These are phyloP conservation scores for Fusarium setosum DNA, from an alignment of 2,329 filamentous ascomycete species.

Conservation along the genomic window DNA sequence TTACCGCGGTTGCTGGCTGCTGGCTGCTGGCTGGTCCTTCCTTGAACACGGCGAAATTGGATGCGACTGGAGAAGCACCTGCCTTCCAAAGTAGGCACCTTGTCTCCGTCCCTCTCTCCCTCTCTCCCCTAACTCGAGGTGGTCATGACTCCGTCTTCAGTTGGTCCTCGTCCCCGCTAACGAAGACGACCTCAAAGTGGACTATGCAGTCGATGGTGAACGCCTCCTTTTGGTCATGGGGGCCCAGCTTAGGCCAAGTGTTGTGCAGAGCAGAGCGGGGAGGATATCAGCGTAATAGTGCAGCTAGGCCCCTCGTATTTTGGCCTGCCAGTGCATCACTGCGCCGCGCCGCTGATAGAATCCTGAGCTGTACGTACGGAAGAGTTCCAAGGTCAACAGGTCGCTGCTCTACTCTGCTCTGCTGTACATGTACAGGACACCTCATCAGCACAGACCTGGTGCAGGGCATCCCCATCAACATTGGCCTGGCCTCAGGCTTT, in stretches of 20 bases:
- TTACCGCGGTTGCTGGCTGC: conserved; percentile 15
- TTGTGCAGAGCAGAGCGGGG: conserved; percentile 21
- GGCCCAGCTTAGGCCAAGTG: neutral
- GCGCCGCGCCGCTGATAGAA: conserved; percentile 25
- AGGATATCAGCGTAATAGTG: conserved; percentile 20
- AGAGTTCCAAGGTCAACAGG: neutral
- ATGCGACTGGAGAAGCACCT: conserved; percentile 3
- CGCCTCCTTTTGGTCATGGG: conserved; percentile 32
- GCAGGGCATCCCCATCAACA: conserved; percentile 1
- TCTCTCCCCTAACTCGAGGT: conserved; percentile 2
- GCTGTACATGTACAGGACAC: conserved; percentile 1
- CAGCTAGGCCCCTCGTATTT: conserved; percentile 30
- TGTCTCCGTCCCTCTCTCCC: neutral
- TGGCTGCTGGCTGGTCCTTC: too few species aligned
- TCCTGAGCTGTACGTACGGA: neutral
- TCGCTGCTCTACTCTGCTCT: too few species aligned
- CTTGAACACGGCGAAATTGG: conserved; percentile 24
- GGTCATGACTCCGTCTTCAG: conserved; percentile 28
- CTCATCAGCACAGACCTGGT: conserved; percentile 15
- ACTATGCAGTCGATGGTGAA: conserved; percentile 21
- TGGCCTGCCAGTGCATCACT: conserved; percentile 6
- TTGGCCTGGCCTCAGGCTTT: neutral
- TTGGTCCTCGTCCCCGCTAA: conserved; percentile 15
- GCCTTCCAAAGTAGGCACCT: conserved; percentile 11
- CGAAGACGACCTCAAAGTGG: conserved; percentile 7